Conservation (phyloP, 1,284 basidiomycete genomes). For the Ustilago esculenta region DNA sequence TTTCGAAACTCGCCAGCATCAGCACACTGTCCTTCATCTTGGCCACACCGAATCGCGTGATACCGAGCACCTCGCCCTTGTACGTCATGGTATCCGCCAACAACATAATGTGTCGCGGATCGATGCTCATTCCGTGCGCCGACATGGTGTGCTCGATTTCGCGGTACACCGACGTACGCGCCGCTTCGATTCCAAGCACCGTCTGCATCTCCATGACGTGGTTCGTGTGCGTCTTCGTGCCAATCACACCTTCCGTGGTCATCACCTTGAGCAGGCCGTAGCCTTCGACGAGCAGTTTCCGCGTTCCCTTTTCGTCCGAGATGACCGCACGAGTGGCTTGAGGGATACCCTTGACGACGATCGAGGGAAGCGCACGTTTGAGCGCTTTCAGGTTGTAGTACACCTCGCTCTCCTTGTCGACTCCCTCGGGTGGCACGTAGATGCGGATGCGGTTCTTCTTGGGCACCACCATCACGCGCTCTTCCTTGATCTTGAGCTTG, state of each 20-base stretch:
- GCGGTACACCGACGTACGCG: conserved; percentile 91
- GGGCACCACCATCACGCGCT: conserved; percentile 67
- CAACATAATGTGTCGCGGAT: conserved; percentile 98
- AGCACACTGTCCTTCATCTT: conserved; percentile 99
- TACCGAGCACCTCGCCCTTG: conserved; percentile 98
- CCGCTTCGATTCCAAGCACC: conserved; percentile 97
- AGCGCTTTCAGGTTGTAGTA: conserved; percentile 64
- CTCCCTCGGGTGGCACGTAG: conserved; percentile 71
- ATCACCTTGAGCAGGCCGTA: conserved; percentile 98
- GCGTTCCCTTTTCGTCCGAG: conserved; percentile 63
- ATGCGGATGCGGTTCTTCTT: conserved; percentile 82
- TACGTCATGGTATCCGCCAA: conserved; percentile 99
- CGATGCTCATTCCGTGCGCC: conserved; percentile 97
- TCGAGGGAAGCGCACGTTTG: conserved; percentile 62
- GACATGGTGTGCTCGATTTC: conserved; percentile 97
- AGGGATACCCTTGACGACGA: conserved; percentile 65
- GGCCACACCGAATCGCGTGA: conserved; percentile 99
- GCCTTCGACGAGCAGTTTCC: conserved; percentile 73
- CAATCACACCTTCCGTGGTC: conserved; percentile 95
- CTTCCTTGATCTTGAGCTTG: conserved; percentile 92
- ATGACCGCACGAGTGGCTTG: conserved; percentile 63
- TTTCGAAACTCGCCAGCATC: conserved; percentile 99
- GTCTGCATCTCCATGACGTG: conserved; percentile 95
- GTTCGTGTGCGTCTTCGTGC: conserved; percentile 91
- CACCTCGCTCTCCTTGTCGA: conserved; percentile 75